phyloP scores from a whole-genome alignment of 306 rosid genomes.

The Prunus armeniaca region DNA sequence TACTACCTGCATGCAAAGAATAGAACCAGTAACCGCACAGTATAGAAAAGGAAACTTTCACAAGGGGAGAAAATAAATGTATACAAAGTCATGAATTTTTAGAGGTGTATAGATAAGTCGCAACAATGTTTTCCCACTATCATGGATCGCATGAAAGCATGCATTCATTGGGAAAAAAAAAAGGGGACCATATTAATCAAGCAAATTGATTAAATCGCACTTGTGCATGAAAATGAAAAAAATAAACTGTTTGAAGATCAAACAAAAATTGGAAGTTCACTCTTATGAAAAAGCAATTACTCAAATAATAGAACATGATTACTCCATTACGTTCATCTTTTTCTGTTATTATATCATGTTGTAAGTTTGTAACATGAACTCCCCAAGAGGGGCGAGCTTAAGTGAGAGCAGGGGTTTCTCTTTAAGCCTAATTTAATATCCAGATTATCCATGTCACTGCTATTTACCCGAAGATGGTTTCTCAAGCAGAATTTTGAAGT shows the following conservation, averaged over 20 bases:
- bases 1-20: conserved; percentile 56
- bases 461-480: conserved; percentile 74
- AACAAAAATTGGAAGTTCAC: not conserved
- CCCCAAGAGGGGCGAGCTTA: not conserved
- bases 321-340: not conserved
- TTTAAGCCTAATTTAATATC: not conserved
- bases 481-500: conserved; percentile 82
- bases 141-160: not conserved
- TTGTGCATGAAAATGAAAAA: not conserved
- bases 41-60: not conserved
- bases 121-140: not conserved
- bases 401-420: not conserved
- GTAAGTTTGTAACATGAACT: not conserved
- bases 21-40: conserved; percentile 6
- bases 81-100: not conserved
- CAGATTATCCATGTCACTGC: not conserved
- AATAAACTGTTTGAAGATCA: conserved; percentile 2
- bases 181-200: not conserved
- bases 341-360: not conserved
- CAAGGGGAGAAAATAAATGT: not conserved
- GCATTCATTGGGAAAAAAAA: not conserved
- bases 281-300: not conserved
- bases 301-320: not conserved
- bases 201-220: not conserved
- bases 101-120: not conserved